These are phyloP conservation scores for Starmerella stellata DNA, from an alignment of 805 yeast species.

Conservation along the genomic window DNA sequence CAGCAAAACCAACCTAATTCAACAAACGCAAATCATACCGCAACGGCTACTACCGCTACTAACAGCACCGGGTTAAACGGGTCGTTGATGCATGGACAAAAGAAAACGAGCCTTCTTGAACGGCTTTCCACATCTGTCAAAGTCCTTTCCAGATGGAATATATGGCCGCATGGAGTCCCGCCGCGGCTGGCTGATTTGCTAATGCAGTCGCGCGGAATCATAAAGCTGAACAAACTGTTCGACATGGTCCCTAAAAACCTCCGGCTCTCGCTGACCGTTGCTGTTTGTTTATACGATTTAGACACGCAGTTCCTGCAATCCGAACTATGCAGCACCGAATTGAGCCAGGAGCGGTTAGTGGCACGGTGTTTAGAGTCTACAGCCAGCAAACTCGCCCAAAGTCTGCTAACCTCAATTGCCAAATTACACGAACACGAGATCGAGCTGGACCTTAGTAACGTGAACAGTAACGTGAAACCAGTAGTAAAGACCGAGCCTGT, in stretches of 20 bases:
- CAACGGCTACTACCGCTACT: background rate
- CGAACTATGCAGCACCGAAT: background rate
- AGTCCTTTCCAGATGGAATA: constrained; percentile 11
- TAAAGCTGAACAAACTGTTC: background rate
- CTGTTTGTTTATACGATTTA: background rate
- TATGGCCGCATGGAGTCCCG: constrained; percentile 12
- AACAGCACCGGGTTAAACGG: no score
- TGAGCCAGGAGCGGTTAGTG: no score
- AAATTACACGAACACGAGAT: background rate
- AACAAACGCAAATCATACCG: background rate
- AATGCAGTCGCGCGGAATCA: background rate
- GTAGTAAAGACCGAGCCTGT: background rate
- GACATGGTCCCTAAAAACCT: background rate
- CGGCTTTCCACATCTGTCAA: background rate
- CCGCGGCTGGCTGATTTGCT: background rate
- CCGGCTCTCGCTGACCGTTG: background rate
- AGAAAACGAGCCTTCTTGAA: constrained; percentile 5
- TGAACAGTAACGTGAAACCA: background rate
- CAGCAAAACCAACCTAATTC: background rate
- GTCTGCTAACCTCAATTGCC: background rate
- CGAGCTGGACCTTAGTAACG: background rate
- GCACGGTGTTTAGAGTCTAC: no score
- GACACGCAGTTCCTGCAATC: background rate
- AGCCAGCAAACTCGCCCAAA: background rate
- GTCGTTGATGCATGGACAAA: no score